These are phyloP conservation scores for Cercospora beticola DNA, from an alignment of 2,329 filamentous ascomycete species.

Conservation along the genomic window DNA sequence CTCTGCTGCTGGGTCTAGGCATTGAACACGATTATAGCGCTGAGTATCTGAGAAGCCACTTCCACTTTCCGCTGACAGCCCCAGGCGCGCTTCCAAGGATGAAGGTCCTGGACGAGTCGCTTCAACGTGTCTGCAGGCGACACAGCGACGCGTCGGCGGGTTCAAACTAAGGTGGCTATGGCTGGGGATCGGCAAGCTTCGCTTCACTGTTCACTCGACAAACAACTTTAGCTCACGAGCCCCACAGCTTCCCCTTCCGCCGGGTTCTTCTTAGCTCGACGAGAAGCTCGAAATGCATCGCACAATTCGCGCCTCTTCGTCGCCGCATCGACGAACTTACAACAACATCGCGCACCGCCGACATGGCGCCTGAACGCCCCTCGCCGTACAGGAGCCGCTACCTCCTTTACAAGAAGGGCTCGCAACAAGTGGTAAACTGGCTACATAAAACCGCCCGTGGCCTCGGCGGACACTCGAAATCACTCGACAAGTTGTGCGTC, in stretches of 20 bases:
- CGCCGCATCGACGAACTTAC: background rate
- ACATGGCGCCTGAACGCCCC: background rate
- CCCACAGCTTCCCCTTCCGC: background rate
- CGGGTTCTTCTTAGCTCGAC: background rate
- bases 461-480: background rate
- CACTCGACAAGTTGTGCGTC: background rate
- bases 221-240: background rate
- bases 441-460: background rate
- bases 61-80: background rate
- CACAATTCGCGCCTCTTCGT: background rate
- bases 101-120: no score
- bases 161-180: no score
- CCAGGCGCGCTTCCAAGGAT: no score
- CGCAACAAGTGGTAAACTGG: background rate
- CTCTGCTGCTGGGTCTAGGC: no score
- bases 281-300: background rate
- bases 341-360: background rate
- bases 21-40: no score
- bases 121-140: no score
- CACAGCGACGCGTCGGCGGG: no score
- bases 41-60: no score
- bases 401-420: background rate
- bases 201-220: background rate
- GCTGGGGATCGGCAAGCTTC: no score
- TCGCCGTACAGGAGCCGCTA: background rate